Conservation (phyloP, 169 alveolate genomes). For the Perkinsus chesapeaki region DNA sequence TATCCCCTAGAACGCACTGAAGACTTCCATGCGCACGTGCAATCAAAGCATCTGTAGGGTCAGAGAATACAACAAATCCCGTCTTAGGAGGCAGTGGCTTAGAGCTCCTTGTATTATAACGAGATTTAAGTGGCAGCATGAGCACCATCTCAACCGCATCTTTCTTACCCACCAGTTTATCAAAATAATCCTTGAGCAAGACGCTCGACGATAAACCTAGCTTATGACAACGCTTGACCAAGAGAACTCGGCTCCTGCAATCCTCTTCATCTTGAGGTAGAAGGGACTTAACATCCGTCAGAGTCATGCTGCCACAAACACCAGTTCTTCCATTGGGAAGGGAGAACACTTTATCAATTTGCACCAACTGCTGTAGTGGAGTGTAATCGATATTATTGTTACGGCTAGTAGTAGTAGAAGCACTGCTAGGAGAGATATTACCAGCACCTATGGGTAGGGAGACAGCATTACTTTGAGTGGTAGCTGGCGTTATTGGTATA, state of each 20-base stretch:
- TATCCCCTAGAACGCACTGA: neutral
- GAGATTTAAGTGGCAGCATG: neutral
- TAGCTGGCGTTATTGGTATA: neutral
- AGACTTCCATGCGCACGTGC: neutral
- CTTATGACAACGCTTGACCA: neutral
- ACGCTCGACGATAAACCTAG: neutral
- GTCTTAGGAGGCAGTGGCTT: neutral
- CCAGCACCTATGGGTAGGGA: neutral
- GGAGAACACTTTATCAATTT: neutral
- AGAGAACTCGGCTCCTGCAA: neutral
- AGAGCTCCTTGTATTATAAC: neutral
- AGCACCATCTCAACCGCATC: neutral
- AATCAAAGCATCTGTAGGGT: neutral
- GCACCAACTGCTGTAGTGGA: neutral
- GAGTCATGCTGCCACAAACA: neutral
- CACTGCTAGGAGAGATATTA: neutral
- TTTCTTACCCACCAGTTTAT: neutral
- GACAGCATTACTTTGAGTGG: neutral
- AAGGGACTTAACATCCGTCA: conserved; percentile 2
- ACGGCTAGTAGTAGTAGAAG: neutral
- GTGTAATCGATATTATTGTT: neutral
- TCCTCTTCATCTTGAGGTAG: neutral
- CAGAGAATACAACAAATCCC: neutral
- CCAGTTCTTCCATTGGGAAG: neutral
- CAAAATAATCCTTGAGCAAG: conserved; percentile 2